Conservation (phyloP, 768 basidiomycete genomes). For the Kwoniella sp. region DNA sequence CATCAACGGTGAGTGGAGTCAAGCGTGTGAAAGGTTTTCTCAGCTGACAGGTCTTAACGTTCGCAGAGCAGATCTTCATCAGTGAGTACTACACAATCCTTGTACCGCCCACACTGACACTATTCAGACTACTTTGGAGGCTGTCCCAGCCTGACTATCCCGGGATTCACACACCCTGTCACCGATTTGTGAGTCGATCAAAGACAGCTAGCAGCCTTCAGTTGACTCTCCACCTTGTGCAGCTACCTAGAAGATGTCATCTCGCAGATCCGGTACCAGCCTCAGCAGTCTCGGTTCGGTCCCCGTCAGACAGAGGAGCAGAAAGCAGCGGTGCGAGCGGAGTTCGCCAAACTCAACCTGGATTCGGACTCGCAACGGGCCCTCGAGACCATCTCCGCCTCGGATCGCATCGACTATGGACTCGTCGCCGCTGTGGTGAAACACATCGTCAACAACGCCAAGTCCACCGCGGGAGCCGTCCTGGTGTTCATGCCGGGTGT, state of each 20-base stretch:
- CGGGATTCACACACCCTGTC: conserved; percentile 75
- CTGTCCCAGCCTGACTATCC: conserved; percentile 77
- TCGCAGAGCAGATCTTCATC: conserved; percentile 40
- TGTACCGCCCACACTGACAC: background rate
- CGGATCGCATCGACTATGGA: conserved; percentile 70
- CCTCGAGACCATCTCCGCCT: conserved; percentile 60
- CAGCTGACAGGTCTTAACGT: background rate
- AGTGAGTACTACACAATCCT: conserved; percentile 11
- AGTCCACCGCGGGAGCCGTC: conserved; percentile 60
- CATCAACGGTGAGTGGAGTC: conserved; percentile 60
- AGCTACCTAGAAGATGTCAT: conserved; percentile 82
- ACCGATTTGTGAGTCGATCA: conserved; percentile 59
- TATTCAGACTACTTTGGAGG: conserved; percentile 67
- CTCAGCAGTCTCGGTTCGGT: conserved; percentile 52
- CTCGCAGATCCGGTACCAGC: conserved; percentile 58
- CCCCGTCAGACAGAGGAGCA: conserved; percentile 55
- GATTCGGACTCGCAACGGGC: conserved; percentile 56
- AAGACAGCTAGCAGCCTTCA: background rate
- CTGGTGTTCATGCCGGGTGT: conserved; percentile 89
- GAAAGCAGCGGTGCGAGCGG: conserved; percentile 54
- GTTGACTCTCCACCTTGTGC: background rate
- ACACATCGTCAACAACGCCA: conserved; percentile 58
- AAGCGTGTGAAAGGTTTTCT: background rate
- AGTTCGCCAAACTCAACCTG: conserved; percentile 58
- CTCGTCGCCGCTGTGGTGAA: conserved; percentile 65